Evolutionary conservation across 306 rosid species (phyloP).

Genomic region (Carpinus fangiana): DNA sequence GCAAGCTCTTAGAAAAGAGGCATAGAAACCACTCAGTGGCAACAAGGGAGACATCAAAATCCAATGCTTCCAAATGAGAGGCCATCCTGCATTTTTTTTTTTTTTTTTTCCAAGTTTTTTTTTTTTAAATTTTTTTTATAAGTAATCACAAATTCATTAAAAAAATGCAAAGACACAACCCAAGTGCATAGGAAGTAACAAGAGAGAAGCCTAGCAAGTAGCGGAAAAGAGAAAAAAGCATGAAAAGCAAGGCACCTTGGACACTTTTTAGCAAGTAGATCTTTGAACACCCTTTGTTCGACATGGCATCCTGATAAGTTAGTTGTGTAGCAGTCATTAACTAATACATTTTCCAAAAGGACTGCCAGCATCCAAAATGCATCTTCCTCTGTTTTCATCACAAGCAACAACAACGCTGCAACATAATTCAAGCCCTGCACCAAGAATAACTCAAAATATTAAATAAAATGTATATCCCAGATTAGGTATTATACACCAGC

Average conservation of each 20-base stretch:
- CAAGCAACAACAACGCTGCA: slow-evolving; percentile 91
- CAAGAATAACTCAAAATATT: slow-evolving; percentile 22
- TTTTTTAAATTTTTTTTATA: too few species aligned
- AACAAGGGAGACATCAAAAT: slow-evolving; percentile 95
- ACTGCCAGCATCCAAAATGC: slow-evolving; percentile 99
- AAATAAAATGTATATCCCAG: slow-evolving; percentile 27
- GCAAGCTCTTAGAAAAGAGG: slow-evolving; percentile 89
- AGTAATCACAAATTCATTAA: too few species aligned
- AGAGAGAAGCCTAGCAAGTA: too few species aligned
- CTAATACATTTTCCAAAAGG: slow-evolving; percentile 88
- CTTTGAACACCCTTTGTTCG: slow-evolving; percentile 96
- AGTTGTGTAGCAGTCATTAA: slow-evolving; percentile 87
- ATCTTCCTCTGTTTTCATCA: slow-evolving; percentile 98
- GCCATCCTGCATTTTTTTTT: slow-evolving; percentile 74
- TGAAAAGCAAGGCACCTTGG: slow-evolving; percentile 61
- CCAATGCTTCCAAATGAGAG: slow-evolving; percentile 79
- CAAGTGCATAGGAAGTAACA: too few species aligned
- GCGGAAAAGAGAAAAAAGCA: too few species aligned
- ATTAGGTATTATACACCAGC: slow-evolving; percentile 5
- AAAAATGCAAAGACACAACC: too few species aligned
- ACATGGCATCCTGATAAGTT: slow-evolving; percentile 99
- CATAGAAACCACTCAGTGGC: slow-evolving; percentile 99
- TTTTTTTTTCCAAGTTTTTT: slow-evolving; percentile 21
- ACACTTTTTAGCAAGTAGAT: slow-evolving; percentile 75
- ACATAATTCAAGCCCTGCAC: slow-evolving; percentile 94